Base-by-base conservation (phyloP, 345 rosid species). In the Eucalyptus marginata region DNA sequence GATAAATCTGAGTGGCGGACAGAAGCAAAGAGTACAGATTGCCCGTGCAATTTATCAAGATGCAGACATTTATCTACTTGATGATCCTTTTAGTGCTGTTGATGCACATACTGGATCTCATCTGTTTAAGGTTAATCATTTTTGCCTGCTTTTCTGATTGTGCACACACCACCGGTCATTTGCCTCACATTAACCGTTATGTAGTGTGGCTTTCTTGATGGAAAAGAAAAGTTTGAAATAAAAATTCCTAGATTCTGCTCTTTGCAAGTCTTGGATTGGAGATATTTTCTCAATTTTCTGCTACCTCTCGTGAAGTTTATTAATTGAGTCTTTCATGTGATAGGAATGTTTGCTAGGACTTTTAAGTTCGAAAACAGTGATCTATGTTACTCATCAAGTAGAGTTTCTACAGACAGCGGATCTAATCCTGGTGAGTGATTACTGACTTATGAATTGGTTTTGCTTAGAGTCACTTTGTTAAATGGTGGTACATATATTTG, bases 61-160 rank as follows among this genome's bases (percentile, higher is more conserved):
- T 92, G 95, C 96, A 0, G 97, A 96, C 92, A 94, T 96, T 87
- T 97, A 96, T 86, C 92, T 96, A 7, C 96, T 97, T 9, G 99
- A 97, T 86, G 99, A 97, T 90, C 99, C 99, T 86, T 97, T 97
- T 85, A 97, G 97, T 88, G 99, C 97, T 17, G 96, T 96, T 71
- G 98, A 97, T 94, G 98, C 97, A 54, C 97, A 96, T 90, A 97
- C 99, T 20, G 99, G 97, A 54, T 94, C 96, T 88, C 97, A 95
- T 91, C 93, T 97, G 79, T 96, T 96, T 86, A 96, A 95, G 96
- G 98, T 96, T 89, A 79, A 27, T 31, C 3, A 17, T 68, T 52
- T 62, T 64, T 36, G 49, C 49, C 56, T 31, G 22, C n/a, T 85
- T 85, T 85, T 76, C 83, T 36, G 83, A 76, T 76, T 76, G 12